Evolutionary conservation across 305 asterid species (phyloP).

Genomic region (Fraxinus nigra): DNA sequence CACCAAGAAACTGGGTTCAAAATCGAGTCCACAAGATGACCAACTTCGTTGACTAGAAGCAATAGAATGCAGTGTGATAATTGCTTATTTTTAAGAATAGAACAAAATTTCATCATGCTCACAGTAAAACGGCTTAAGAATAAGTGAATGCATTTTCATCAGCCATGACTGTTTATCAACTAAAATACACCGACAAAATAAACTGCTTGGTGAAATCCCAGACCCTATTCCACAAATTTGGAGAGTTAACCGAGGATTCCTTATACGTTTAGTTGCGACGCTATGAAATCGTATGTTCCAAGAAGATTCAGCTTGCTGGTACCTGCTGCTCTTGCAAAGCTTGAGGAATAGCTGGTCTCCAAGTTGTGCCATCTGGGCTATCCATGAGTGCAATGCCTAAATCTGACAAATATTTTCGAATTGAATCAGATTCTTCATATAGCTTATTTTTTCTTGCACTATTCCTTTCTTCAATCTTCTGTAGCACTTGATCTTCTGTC

Average conservation of each 20-base stretch:
- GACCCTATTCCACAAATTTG: not conserved
- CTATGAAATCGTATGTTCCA: conserved; percentile 1
- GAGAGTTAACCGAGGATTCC: not conserved
- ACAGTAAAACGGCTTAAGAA: not conserved
- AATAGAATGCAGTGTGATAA: not conserved
- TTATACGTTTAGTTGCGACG: not conserved
- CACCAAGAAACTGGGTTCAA: not conserved
- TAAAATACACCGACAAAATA: not conserved
- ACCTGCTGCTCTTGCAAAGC: conserved; percentile 61
- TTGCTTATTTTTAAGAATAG: not conserved
- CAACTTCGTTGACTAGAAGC: not conserved
- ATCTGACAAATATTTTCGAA: conserved; percentile 72
- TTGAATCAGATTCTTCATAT: conserved; percentile 73
- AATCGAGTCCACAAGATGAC: not conserved
- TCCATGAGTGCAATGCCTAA: conserved; percentile 92
- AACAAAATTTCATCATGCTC: not conserved
- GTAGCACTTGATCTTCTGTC: conserved; percentile 60
- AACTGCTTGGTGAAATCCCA: not conserved
- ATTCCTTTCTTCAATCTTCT: conserved; percentile 72
- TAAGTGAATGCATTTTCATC: not conserved
- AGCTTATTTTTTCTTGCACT: conserved; percentile 74
- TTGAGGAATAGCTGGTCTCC: conserved; percentile 95
- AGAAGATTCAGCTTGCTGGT: conserved; percentile 28
- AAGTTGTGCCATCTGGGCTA: conserved; percentile 81
- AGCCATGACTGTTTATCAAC: not conserved